A percentile compares a stretch with the other conserved stretches of the same genome.
Evolutionary conservation across 345 rosid genomes (phyloP).

Genomic region (Aegle marmelos): DNA sequence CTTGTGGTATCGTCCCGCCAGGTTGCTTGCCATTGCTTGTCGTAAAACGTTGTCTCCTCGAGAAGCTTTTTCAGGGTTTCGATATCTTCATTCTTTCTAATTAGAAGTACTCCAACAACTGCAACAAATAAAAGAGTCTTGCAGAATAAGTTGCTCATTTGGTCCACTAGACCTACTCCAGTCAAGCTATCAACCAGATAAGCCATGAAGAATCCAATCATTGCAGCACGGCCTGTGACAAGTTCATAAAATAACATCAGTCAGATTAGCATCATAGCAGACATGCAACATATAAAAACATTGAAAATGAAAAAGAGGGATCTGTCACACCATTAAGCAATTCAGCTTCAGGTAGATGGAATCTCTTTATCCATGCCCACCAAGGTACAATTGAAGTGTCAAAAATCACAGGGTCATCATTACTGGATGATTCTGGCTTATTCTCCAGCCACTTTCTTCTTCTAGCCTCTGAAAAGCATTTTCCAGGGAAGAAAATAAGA

Average conservation of each 20-base stretch:
- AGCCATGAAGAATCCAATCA: slow-evolving; percentile 99
- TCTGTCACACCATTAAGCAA: slow-evolving; percentile 66
- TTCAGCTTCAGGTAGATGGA: slow-evolving; percentile 92
- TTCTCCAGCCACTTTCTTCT: slow-evolving; percentile 83
- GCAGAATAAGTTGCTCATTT: slow-evolving; percentile 95
- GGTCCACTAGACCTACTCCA: slow-evolving; percentile 93
- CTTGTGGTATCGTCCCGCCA: slow-evolving; percentile 61
- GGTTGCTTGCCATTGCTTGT: slow-evolving; percentile 95
- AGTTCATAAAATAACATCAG: slow-evolving; percentile 12
- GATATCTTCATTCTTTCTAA: slow-evolving; percentile 85
- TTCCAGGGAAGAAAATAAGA: slow-evolving; percentile 3
- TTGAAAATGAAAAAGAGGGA: not conserved
- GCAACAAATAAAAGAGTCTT: slow-evolving; percentile 85
- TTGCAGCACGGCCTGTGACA: slow-evolving; percentile 83
- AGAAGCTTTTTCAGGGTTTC: slow-evolving; percentile 65
- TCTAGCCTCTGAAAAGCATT: slow-evolving; percentile 66
- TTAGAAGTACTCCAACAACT: slow-evolving; percentile 69
- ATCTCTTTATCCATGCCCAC: slow-evolving; percentile 97
- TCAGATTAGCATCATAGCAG: not conserved
- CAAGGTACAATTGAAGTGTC: slow-evolving; percentile 88
- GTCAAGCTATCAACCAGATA: slow-evolving; percentile 93
- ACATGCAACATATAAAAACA: not conserved
- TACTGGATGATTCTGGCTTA: slow-evolving; percentile 76
- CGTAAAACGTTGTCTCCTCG: slow-evolving; percentile 85
- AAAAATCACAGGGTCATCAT: slow-evolving; percentile 72